phyloP scores from a whole-genome alignment of 768 basidiomycete species.

The Leccinum fibrillosum region DNA sequence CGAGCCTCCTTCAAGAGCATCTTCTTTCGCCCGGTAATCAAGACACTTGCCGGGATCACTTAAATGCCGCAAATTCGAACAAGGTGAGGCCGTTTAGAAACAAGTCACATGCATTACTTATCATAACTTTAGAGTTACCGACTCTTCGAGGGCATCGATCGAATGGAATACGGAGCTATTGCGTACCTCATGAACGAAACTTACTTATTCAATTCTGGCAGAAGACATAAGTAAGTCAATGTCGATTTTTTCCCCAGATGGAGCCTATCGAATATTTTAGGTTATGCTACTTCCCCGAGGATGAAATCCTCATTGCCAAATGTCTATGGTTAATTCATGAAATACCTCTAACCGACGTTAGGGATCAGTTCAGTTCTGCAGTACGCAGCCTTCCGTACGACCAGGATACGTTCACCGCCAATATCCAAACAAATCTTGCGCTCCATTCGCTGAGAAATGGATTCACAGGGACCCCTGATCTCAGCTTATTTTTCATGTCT shows the following conservation, averaged over 20 bases:
- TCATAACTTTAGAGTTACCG: not conserved
- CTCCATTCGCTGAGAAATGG: not conserved
- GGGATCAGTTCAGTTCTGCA: not conserved
- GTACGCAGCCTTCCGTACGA: not conserved
- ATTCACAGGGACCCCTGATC: not conserved
- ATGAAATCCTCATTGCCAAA: not conserved
- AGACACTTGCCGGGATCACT: not conserved
- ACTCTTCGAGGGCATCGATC: not conserved
- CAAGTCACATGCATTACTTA: not conserved
- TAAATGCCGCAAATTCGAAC: not conserved
- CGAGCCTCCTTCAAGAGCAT: not conserved
- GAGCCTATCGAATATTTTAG: not conserved
- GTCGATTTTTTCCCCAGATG: not conserved
- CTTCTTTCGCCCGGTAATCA: not conserved
- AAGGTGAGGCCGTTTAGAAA: not conserved
- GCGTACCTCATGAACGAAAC: not conserved
- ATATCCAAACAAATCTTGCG: not conserved
- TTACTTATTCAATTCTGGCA: not conserved
- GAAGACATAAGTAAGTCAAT: not conserved
- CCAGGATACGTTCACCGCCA: not conserved
- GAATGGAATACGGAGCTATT: not conserved
- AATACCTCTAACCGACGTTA: not conserved
- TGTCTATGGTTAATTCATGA: not conserved
- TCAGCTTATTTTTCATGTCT: not conserved
- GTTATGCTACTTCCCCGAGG: not conserved